Evolutionary conservation across 2,329 filamentous ascomycete genomes (phyloP).

Genomic region (Colletotrichum plurivorum): DNA sequence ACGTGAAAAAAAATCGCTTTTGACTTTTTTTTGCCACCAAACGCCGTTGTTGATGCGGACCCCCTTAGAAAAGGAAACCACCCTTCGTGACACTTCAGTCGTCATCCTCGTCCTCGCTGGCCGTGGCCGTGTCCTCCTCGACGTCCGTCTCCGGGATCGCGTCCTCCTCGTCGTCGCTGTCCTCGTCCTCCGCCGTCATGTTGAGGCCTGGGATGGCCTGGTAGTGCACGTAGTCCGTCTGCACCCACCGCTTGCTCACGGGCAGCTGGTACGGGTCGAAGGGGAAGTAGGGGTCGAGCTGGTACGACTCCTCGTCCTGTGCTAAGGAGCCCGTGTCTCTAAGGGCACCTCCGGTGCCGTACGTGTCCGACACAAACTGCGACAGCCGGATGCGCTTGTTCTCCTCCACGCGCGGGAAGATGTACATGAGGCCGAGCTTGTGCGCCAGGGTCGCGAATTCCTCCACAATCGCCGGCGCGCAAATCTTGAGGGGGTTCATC

Average conservation of each 20-base stretch:
- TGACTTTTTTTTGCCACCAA: constrained; percentile 28
- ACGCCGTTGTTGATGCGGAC: constrained; percentile 43
- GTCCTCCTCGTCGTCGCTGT: constrained; percentile 65
- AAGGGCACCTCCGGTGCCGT: constrained; percentile 67
- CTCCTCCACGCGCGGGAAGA: constrained; percentile 88
- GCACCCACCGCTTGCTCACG: constrained; percentile 88
- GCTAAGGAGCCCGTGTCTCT: constrained; percentile 66
- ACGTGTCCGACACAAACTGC: constrained; percentile 73
- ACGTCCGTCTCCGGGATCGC: constrained; percentile 59
- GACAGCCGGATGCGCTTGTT: constrained; percentile 92
- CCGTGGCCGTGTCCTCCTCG: constrained; percentile 67
- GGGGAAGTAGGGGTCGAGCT: constrained; percentile 95
- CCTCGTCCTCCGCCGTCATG: constrained; percentile 68
- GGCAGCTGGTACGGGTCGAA: constrained; percentile 97
- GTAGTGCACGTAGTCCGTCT: constrained; percentile 87
- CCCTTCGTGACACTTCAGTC: constrained; percentile 47
- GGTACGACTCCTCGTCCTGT: constrained; percentile 82
- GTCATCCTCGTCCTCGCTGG: constrained; percentile 60
- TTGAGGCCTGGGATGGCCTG: constrained; percentile 79
- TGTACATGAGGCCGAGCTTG: constrained; percentile 89
- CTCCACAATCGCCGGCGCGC: constrained; percentile 88
- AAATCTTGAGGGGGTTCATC: constrained; percentile 96
- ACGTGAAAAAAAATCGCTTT: constrained; percentile 26
- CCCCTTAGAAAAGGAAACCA: constrained; percentile 25
- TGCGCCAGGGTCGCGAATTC: constrained; percentile 92